Base-by-base conservation (phyloP, 805 yeast species). In the Sporopachydermia lactativora region DNA sequence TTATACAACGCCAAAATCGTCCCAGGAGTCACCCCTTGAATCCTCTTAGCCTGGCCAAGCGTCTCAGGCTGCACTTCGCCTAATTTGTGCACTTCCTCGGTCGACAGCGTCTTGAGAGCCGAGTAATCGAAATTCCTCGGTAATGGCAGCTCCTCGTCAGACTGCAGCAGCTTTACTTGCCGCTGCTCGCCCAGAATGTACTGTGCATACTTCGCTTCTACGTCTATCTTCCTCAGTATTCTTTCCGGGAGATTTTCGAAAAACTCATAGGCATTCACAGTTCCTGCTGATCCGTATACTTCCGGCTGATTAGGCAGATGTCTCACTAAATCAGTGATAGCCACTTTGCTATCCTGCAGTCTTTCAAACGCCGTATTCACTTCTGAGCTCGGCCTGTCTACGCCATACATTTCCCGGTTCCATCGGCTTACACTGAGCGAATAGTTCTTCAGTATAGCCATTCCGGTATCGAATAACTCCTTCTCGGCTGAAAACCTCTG, bases 21-120 rank as follows among this genome's bases (percentile, higher is more conserved):
- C 0, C 96, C 89, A 0, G 97, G 95, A 0, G 97, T 89, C 2
- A 92, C 77, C 1, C 98, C 97, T 52, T 92, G 94, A 8, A 89
- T 81, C 49, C 97, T 68, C 54, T 95, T 70, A 0, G 97, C 97
- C 55, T 92, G 97, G 0, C 97, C 97, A 37, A 92, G 74, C 0
- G 96, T 92, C 41, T 74, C 73, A 0, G 98, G 98, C 45, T 82
- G 79, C 13, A 84, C 75, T 6, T 69, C 66, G 50, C 84, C 82
- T 41, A 92, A 63, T 6, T 81, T 60, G 14, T 64, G 65, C 42
- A 81, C 72, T 18, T 77, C 88, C 53, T 89, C 96, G 17, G 72
- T 66, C 2, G 94, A 81, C n/a, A 89, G 59, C 0, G 83, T 73
- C 14, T 73, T 67, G 39, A 79, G 49, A 11, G 63, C 52, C 8